phyloP scores from a whole-genome alignment of 176 grass and related monocot species.

The Zoysia pacifica region DNA sequence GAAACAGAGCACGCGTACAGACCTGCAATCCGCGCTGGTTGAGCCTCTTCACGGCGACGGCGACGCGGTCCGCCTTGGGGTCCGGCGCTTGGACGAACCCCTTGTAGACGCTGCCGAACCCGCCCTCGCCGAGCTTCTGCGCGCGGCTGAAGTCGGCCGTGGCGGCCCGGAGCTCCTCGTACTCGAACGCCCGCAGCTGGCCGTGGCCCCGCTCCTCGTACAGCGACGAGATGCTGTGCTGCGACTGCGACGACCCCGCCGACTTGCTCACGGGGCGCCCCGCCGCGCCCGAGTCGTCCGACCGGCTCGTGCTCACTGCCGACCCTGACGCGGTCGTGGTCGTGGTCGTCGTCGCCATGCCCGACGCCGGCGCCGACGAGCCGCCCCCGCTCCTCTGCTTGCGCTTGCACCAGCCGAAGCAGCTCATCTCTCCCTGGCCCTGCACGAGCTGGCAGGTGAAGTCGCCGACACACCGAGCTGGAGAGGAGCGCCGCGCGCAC shows the following conservation, averaged over 20 bases:
- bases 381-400: conserved; percentile 11
- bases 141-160: conserved; percentile 69
- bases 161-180: conserved; percentile 69
- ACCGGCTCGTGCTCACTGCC: conserved; percentile 68
- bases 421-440: conserved; percentile 44
- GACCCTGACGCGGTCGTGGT: neutral
- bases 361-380: neutral
- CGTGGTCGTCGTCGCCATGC: neutral
- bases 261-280: conserved; percentile 68
- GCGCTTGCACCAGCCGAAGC: conserved; percentile 59
- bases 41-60: conserved; percentile 81
- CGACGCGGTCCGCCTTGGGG: conserved; percentile 55
- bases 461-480: neutral
- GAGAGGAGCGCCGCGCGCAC: too few relatives aligned
- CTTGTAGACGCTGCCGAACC: conserved; percentile 88
- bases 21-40: conserved; percentile 86
- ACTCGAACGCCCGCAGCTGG: conserved; percentile 68
- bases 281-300: conserved; percentile 54
- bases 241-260: conserved; percentile 34
- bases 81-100: conserved; percentile 57
- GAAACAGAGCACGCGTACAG: neutral
- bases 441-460: neutral
- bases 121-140: conserved; percentile 89
- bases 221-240: conserved; percentile 71
- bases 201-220: conserved; percentile 86